Base-by-base conservation (phyloP, 495 filamentous ascomycete genomes). In the Penicillium robsamsonii region DNA sequence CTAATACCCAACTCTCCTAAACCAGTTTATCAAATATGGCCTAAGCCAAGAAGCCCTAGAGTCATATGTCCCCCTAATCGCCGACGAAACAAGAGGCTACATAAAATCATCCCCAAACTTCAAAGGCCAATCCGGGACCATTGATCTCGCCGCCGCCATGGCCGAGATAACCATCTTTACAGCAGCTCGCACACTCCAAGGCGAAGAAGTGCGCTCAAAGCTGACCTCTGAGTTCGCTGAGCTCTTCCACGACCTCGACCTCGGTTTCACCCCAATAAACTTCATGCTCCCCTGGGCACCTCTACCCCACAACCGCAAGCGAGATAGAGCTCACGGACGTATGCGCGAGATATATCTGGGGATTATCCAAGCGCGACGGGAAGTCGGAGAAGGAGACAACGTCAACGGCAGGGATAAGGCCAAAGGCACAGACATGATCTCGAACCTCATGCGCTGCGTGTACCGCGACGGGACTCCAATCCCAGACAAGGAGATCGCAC, bases 111-210 rank as follows among this genome's bases (percentile, higher is more conserved):
- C 76, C 44, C 66, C 84, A 9, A 77, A 79, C 18, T 91, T 94
- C 78, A 84, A 88, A 73, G 86, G 82, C 51, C 58, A 78, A 53
- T 82, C 79, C 2, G 90, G 89, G 17, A 77, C 76, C 3, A 72
- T 86, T 57, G 81, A 92, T 52, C 81, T 93, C 18, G 70, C 81
- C 20, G 75, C 79, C 52, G 80, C 80, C 52, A 91, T 95, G 84
- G 87, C 88, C 13, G 86, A 95, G 68, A 84, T 95, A 55, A 95
- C 90, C 50, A 86, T 92, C 60, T 95, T 87, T 75, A 95, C 90
- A 50, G 90, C 90, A 37, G 87, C 85, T 4, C 84, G 90, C 62
- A 80, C 86, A 22, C 82, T 95, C 3, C 90, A 95, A 73, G 90
- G 90, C 54, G 84, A 85, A 63, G 89, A 91, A 66, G 81, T 92